Conservation (phyloP, 1,284 basidiomycete species). For the Boletus putidus region DNA sequence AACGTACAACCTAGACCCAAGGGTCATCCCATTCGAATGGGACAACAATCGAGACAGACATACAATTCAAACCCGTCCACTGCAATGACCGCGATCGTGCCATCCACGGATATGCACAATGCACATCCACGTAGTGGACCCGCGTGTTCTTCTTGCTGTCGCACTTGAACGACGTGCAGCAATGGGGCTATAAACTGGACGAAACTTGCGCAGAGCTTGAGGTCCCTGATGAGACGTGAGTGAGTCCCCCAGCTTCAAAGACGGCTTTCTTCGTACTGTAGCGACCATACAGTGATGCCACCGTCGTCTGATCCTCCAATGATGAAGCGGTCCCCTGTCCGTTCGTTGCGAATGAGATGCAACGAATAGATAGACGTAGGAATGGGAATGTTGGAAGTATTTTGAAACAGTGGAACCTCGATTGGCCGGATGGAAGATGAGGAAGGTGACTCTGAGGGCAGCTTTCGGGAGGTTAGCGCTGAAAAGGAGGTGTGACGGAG, state of each 20-base stretch:
- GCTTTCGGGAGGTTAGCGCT: conserved; percentile 22
- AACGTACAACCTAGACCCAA: conserved; percentile 59
- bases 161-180: conserved; percentile 56
- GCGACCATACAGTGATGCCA: conserved; percentile 68
- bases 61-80: conserved; percentile 79
- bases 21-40: not conserved
- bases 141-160: conserved; percentile 50
- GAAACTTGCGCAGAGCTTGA: conserved; percentile 67
- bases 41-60: conserved; percentile 32
- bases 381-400: conserved; percentile 48
- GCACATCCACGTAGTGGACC: conserved; percentile 69
- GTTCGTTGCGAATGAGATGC: conserved; percentile 53
- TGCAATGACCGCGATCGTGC: conserved; percentile 77
- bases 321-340: conserved; percentile 59
- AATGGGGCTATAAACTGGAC: conserved; percentile 69
- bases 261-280: conserved; percentile 44
- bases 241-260: conserved; percentile 24
- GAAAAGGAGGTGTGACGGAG: conserved; percentile 47
- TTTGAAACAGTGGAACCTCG: conserved; percentile 26
- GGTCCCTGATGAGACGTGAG: conserved; percentile 44
- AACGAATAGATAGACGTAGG: conserved; percentile 52
- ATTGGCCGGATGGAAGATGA: not conserved
- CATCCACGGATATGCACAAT: conserved; percentile 75
- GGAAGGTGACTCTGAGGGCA: not conserved
- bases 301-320: conserved; percentile 76